A percentile compares a stretch with the other conserved stretches of the same genome.
Conservation (phyloP, 345 rosid genomes). For the Eucalyptus fibrosa region DNA sequence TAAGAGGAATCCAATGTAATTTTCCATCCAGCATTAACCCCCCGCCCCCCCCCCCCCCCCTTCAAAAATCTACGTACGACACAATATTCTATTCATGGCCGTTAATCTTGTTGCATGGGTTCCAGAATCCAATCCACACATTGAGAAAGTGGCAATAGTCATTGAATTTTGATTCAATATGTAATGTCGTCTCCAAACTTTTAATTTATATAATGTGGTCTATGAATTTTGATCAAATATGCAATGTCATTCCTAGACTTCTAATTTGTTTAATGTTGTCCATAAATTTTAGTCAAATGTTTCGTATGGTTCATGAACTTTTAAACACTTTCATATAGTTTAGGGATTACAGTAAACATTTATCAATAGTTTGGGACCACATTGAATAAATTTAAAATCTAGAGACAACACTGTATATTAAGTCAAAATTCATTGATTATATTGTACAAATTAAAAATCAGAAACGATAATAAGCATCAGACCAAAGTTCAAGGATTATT, state of each 20-base stretch:
- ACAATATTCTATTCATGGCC: background rate
- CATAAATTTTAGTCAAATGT: too few relatives aligned
- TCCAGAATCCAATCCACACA: background rate
- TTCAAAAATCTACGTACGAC: too few relatives aligned
- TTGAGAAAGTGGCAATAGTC: background rate
- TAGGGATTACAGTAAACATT: fast-evolving
- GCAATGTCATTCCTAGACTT: fast-evolving
- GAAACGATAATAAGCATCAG: fast-evolving
- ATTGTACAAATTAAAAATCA: background rate
- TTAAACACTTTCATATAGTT: background rate
- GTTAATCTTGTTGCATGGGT: background rate
- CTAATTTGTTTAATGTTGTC: background rate
- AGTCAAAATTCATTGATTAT: fast-evolving
- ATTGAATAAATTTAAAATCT: background rate
- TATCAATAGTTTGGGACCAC: background rate
- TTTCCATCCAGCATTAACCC: background rate
- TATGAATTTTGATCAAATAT: background rate
- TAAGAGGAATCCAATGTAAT: background rate
- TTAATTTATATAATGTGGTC: background rate
- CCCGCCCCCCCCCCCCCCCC: too few relatives aligned
- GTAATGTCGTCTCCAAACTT: background rate
- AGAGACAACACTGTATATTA: fast-evolving
- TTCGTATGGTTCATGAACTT: background rate
- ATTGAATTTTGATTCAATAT: fast-evolving
- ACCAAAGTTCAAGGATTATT: background rate